Conservation (phyloP, 116 monocot genomes). For the Iris pallida region DNA sequence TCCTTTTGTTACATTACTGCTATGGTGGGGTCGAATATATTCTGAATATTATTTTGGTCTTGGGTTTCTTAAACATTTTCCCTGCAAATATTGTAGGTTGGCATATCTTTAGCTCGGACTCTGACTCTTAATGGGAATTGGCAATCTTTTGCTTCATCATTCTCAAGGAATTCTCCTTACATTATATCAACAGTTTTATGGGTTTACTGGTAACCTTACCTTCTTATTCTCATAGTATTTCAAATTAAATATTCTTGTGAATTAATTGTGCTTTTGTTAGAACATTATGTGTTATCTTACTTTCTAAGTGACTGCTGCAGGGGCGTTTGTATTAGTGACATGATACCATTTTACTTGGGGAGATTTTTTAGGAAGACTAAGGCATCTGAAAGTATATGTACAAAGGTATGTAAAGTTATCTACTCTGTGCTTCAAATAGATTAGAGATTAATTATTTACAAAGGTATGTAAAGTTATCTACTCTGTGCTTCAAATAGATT, state of each 20-base stretch:
- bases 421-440: neutral
- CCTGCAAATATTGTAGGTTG: constrained; percentile 46
- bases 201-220: constrained; percentile 61
- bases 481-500: neutral
- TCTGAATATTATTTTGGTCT: neutral
- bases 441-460: constrained; percentile 4
- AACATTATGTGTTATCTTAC: neutral
- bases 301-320: constrained; percentile 23
- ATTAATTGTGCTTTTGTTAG: neutral
- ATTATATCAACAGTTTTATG: constrained; percentile 74
- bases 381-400: constrained; percentile 66
- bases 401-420: constrained; percentile 45
- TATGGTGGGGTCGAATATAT: no score
- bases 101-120: constrained; percentile 66
- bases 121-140: constrained; percentile 67
- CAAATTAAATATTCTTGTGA: neutral
- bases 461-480: constrained; percentile 40
- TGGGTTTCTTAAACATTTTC: neutral
- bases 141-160: constrained; percentile 58
- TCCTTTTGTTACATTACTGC: no score
- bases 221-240: neutral
- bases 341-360: constrained; percentile 85
- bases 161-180: constrained; percentile 61
- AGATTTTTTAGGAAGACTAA: constrained; percentile 64
- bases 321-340: constrained; percentile 95